Percentiles rank a stretch among this genome's conserved stretches.
Evolutionary conservation across 225 moss, liverwort and hornwort species (phyloP).

Genomic region (Marchantia paleacea): DNA sequence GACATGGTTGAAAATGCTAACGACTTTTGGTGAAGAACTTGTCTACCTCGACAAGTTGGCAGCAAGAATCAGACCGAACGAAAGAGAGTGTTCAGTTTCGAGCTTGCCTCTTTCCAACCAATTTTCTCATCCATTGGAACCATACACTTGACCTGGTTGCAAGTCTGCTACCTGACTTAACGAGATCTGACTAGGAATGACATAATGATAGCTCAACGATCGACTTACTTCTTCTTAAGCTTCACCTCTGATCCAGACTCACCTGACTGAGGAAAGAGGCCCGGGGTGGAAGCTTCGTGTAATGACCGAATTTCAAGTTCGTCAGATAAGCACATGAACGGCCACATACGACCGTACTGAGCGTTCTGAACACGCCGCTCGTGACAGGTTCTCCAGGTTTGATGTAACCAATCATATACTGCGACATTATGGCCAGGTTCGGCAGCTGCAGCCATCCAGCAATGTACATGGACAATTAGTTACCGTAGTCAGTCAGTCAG

Average conservation of each 20-base stretch:
- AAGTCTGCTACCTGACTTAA: too few relatives aligned
- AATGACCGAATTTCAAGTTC: conserved; percentile 27
- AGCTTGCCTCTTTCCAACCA: too few relatives aligned
- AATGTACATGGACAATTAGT: too few relatives aligned
- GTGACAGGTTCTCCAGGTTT: conserved; percentile 21
- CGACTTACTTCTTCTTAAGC: background rate
- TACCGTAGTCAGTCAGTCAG: too few relatives aligned
- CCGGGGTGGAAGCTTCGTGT: conserved; percentile 29
- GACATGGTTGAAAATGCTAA: too few relatives aligned
- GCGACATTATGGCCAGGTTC: conserved; percentile 15
- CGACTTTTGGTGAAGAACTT: too few relatives aligned
- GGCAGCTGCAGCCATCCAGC: conserved; percentile 10
- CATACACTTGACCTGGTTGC: too few relatives aligned
- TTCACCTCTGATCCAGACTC: background rate
- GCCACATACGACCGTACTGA: conserved; percentile 8
- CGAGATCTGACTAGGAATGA: background rate
- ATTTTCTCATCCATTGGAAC: too few relatives aligned
- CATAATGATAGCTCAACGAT: background rate
- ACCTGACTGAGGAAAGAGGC: conserved; percentile 23
- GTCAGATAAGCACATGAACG: background rate
- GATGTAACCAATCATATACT: conserved; percentile 26
- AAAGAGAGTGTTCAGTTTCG: too few relatives aligned
- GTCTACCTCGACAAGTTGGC: too few relatives aligned
- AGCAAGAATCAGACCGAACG: too few relatives aligned
- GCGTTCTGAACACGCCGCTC: conserved; percentile 22